Evolutionary conservation across 2,329 filamentous ascomycete species (phyloP), one percentile per base, ranked within the genome.

Genomic region (Colletotrichum eremochloae): DNA sequence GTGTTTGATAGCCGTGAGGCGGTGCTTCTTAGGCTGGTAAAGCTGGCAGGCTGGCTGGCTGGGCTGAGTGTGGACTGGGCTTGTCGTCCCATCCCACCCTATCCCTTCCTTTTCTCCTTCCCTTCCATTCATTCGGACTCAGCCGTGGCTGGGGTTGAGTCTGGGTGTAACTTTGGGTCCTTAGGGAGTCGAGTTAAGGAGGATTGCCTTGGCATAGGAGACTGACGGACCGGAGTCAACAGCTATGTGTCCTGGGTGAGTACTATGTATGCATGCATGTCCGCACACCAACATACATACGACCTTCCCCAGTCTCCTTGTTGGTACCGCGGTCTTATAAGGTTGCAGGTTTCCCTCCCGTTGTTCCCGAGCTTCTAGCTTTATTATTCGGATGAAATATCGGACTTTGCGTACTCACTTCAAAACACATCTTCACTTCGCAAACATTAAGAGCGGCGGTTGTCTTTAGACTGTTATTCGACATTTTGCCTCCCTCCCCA

Each of bases 91-190:
- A 61, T 46, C 52, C 48, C 38, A 57, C 38, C 40, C 40, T 57
- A 57, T 57, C 63, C 63, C 36, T 29, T 29, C 38, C n/a, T 38
- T 42, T 42, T 46, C 24, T 24, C 38, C 50, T 61, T 61, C 40
- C 57, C 40, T 57, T 72, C 60, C 66, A 38, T 69, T 64, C 38
- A 53, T 60, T 64, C 66, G 56, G 46, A 53, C 66, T 64, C 69
- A 69, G 66, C 69, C 40, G 46, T 72, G 66, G 66, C 69, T 71
- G 50, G 68, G 68, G 58, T 24, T 61, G 38, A 15, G 46, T 33
- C 14, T 7, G 48, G 55, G 62, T 40, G 31, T 24, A 36, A 29
- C 52, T 55, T n/a, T 48, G 33, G n/a, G 6, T 2, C 31, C 31
- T 36, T 14, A 31, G 31, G 29, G 6, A 36, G 55, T 60, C 60